Evolutionary conservation across 2,329 filamentous ascomycete genomes (phyloP).

Genomic region (Aureobasidium sp.): DNA sequence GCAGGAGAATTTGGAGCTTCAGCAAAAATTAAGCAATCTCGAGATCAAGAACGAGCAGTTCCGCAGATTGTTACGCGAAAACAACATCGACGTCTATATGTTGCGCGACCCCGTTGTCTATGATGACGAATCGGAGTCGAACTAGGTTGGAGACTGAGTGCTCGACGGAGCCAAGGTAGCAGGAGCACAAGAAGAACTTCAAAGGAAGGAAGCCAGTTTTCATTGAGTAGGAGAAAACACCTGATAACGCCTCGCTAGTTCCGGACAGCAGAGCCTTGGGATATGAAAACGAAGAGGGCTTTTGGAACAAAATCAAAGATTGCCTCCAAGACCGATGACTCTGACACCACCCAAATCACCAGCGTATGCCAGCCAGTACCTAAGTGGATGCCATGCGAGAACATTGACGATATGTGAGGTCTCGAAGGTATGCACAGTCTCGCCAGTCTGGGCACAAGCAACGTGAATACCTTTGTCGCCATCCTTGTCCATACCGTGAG

Average conservation of each 20-base stretch:
- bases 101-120: background rate
- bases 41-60: background rate
- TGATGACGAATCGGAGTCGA: background rate
- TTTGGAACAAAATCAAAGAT: background rate
- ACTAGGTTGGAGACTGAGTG: background rate
- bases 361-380: conserved; percentile 66
- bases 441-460: conserved; percentile 64
- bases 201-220: background rate
- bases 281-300: background rate
- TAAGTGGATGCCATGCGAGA: conserved; percentile 67
- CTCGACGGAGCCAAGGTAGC: background rate
- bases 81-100: background rate
- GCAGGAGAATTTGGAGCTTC: background rate
- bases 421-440: conserved; percentile 64
- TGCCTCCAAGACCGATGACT: conserved; percentile 47
- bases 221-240: background rate
- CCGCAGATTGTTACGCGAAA: background rate
- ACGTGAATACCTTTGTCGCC: conserved; percentile 63
- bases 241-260: conserved; percentile 5
- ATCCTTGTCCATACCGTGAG: conserved; percentile 46
- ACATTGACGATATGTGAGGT: conserved; percentile 56
- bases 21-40: background rate
- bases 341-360: conserved; percentile 58
- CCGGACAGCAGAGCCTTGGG: background rate
- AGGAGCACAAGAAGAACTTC: background rate